Conservation (phyloP, 192 early-diverging fungal genomes). For the Coemansia sp. region DNA sequence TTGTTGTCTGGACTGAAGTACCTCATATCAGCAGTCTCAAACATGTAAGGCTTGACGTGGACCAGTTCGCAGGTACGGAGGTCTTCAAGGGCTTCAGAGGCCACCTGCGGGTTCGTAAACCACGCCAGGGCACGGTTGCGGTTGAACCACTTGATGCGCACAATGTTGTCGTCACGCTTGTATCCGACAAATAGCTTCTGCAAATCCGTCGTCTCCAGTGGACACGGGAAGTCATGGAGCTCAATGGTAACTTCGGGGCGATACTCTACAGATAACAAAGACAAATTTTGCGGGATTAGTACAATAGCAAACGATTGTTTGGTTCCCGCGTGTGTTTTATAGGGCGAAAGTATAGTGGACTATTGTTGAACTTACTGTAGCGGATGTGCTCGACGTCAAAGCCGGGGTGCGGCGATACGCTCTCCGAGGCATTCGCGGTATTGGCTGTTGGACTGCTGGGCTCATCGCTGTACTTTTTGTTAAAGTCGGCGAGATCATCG, state of each 20-base stretch:
- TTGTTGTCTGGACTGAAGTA: constrained; percentile 52
- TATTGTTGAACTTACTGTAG: constrained; percentile 41
- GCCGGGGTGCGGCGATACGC: constrained; percentile 38
- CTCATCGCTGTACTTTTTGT: constrained; percentile 47
- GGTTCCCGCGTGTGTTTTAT: background rate
- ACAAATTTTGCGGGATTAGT: background rate
- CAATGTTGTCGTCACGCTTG: constrained; percentile 53
- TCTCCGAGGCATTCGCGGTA: constrained; percentile 26
- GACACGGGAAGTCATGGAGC: constrained; percentile 51
- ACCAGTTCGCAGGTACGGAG: constrained; percentile 45
- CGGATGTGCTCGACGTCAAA: constrained; percentile 53
- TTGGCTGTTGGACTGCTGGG: constrained; percentile 4
- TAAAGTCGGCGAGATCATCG: constrained; percentile 41
- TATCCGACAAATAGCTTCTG: constrained; percentile 41
- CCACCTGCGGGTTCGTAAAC: constrained; percentile 47
- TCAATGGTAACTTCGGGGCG: constrained; percentile 52
- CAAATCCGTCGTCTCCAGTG: constrained; percentile 49
- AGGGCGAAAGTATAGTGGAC: background rate
- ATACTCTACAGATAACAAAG: constrained; percentile 34
- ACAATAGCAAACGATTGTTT: background rate
- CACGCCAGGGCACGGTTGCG: constrained; percentile 52
- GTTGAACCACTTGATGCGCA: constrained; percentile 56
- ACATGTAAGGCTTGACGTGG: constrained; percentile 45
- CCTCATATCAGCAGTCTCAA: constrained; percentile 42
- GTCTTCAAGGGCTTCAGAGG: constrained; percentile 42